Percentiles rank a stretch among this genome's conserved stretches.
These are phyloP conservation scores for Cercophora sp. DNA, from an alignment of 495 filamentous ascomycete genomes.

Conservation along the genomic window DNA sequence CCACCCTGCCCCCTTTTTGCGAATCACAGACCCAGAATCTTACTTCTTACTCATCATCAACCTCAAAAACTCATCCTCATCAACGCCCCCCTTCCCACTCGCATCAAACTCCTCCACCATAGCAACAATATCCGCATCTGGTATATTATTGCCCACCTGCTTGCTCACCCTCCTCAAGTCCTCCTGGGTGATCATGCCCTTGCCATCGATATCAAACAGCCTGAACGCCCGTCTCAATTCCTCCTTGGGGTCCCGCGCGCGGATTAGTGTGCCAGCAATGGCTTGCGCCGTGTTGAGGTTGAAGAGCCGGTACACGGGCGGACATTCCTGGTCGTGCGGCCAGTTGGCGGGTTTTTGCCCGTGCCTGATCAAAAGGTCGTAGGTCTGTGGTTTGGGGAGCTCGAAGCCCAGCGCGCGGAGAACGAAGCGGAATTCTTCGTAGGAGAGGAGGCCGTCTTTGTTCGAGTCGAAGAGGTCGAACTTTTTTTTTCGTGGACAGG, in stretches of 20 bases:
- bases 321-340: conserved; percentile 34
- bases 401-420: conserved; percentile 94
- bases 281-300: conserved; percentile 57
- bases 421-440: conserved; percentile 96
- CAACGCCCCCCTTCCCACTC: conserved; percentile 85
- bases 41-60: conserved; percentile 35
- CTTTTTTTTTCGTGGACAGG: conserved; percentile 40
- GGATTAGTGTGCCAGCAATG: conserved; percentile 75
- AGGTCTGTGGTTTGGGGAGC: conserved; percentile 36
- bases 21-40: too few relatives aligned
- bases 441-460: conserved; percentile 89
- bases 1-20: too few relatives aligned
- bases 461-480: conserved; percentile 97
- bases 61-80: conserved; percentile 79
- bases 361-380: conserved; percentile 32
- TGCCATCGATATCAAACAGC: conserved; percentile 70
- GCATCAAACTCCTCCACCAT: conserved; percentile 99
- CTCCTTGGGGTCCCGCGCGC: conserved; percentile 77
- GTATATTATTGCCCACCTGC: conserved; percentile 85
- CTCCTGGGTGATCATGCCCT: conserved; percentile 80
- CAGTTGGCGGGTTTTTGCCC: conserved; percentile 31
- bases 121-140: conserved; percentile 85
- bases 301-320: conserved; percentile 33
- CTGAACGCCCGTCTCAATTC: conserved; percentile 90
- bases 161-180: conserved; percentile 84